phyloP scores from a whole-genome alignment of 495 filamentous ascomycete genomes.

The Tuber melanosporum region DNA sequence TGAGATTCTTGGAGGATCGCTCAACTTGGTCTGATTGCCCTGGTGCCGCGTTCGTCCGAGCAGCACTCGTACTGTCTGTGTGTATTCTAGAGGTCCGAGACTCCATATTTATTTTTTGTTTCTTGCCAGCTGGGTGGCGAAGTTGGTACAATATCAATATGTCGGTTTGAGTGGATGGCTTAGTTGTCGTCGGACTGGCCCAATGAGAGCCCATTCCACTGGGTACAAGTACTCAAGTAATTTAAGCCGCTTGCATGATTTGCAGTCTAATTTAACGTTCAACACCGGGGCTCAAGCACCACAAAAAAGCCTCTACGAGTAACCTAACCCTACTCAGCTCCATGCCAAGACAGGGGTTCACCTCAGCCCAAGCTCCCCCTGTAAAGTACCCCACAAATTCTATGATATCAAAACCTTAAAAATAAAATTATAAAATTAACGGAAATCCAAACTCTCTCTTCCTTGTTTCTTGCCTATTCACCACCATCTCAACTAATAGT shows the following conservation, averaged over 20 bases:
- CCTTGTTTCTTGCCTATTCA: neutral
- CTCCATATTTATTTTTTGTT: neutral
- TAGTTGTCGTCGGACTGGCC: neutral
- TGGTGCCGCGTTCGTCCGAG: neutral
- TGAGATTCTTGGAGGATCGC: neutral
- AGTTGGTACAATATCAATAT: neutral
- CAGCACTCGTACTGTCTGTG: neutral
- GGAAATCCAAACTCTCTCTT: neutral
- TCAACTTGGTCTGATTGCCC: neutral
- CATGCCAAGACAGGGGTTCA: neutral
- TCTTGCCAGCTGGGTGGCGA: neutral
- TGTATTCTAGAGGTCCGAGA: neutral
- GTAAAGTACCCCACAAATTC: neutral
- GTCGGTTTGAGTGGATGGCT: neutral
- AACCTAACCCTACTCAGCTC: neutral
- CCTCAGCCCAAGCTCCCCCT: neutral
- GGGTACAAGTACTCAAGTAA: neutral
- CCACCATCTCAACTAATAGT: neutral
- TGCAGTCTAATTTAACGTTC: neutral
- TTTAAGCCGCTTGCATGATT: neutral
- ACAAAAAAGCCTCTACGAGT: no score
- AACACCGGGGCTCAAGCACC: no score
- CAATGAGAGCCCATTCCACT: constrained; percentile 3
- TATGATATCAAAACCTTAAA: neutral
- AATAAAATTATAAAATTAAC: neutral